Evolutionary conservation across 768 basidiomycete genomes (phyloP).

Genomic region (Suillus decipiens): DNA sequence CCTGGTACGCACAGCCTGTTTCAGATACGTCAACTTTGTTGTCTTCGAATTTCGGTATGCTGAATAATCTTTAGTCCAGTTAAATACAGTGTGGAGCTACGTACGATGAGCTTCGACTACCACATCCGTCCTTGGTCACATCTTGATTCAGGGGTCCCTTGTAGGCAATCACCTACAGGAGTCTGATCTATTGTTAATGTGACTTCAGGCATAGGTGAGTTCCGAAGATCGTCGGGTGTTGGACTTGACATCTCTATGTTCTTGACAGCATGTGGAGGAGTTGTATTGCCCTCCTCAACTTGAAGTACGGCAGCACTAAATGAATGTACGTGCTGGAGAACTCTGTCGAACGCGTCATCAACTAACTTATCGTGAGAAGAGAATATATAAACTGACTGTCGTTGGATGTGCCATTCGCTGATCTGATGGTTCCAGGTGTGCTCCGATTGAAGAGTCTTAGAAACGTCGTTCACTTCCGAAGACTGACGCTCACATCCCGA

Average conservation of each 20-base stretch:
- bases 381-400: not conserved
- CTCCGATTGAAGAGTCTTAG: not conserved
- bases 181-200: not conserved
- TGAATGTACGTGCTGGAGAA: not conserved
- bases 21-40: not conserved
- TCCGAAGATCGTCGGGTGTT: not conserved
- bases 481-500: too few relatives aligned
- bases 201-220: not conserved
- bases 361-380: not conserved
- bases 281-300: not conserved
- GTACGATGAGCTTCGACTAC: not conserved
- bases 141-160: not conserved
- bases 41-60: not conserved
- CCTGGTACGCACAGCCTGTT: not conserved
- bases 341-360: not conserved
- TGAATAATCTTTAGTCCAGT: not conserved
- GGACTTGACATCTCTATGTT: not conserved
- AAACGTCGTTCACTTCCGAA: not conserved
- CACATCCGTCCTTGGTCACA: not conserved
- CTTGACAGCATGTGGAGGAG: too few relatives aligned
- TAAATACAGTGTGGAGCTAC: not conserved
- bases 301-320: not conserved
- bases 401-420: not conserved
- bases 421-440: not conserved
- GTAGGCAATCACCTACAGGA: not conserved